Evolutionary conservation across 2,329 filamentous ascomycete species (phyloP), one percentile per base, ranked within the genome.

Genomic region (Phaeophleospora eucalypticola): DNA sequence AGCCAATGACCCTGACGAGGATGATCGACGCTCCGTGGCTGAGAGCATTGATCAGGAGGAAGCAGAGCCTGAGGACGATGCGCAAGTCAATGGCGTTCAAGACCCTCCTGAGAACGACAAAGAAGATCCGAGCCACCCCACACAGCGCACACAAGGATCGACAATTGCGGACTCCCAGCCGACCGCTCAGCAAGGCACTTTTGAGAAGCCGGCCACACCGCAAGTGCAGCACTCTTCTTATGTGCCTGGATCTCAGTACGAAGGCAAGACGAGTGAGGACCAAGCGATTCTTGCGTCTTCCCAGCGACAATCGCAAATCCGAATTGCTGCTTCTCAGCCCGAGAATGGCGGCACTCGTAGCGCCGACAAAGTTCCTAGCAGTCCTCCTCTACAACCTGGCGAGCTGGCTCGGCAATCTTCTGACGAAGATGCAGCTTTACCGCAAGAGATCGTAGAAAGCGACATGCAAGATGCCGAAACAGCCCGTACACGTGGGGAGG

Each of bases 151-250:
- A 37, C 68, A 69, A 38, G 62, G 57, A 9, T 64, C 69, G 17
- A 68, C 71, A 7, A 62, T 75, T 15, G 70, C 71, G 46, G 68
- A 75, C 46, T 76, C 73, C 14, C 72, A 75, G 44, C 69, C 70
- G 4, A 35, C 32, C 12, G 41, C 24, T 8, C 32, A 19, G 10
- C 29, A 43, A 17, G 41, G 43, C 6, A 17, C 34, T 15, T 18
- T 17, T n/a, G 40, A 38, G 7, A 29, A 9, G 9, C 20, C 41
- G n/a, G 36, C 18, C 21, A 34, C 33, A n/a, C 43, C 24, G 33
- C 49, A 67, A n/a, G 61, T 62, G 16, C 45, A 44, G 16, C 48
- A 51, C 19, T 71, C 70, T 1, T 70, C 59, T 2, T 59, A 62
- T 21, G 54, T 67, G 0, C 65, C 63, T 8, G 65, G 63, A 4